Evolutionary conservation across 805 yeast genomes (phyloP), one percentile per base, ranked within the genome.

Genomic region (Teunomyces stri): DNA sequence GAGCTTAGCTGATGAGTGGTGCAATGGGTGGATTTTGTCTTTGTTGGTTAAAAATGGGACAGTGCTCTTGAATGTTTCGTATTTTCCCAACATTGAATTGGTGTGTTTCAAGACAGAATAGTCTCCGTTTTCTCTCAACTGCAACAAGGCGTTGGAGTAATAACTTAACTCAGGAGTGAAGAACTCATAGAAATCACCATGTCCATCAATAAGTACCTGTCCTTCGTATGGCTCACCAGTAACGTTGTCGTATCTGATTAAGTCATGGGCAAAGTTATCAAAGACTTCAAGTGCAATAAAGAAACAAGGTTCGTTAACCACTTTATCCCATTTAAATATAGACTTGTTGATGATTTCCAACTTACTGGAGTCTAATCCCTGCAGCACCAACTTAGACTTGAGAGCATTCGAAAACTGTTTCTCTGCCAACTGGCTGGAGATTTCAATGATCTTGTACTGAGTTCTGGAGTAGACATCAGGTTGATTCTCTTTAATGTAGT

Each of bases 221-320:
- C 92, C 95, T 61, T 89, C 94, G 52, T 79, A 75, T 0, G 95
- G 92, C 51, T 75, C 72, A 5, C 83, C 79, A 0, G 89, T 80
- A 6, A 67, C 56, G 49, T 82, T 78, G 57, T 89, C 95, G 60
- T 87, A 89, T 30, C 92, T 74, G 3, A 89, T 77, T 22, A 86
- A 79, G 60, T 89, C 96, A 64, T 89, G 96, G 3, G 94, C 75
- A 52, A 89, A 79, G 58, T 88, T 89, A 64, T 89, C 96, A 62
- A 89, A 81, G 6, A 89, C 94, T 58, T 89, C 96, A 47, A 87
- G 66, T 0, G 92, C 95, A 42, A 89, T 72, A 53, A 89, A 83
- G 59, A 81, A 88, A 54, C 94, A 86, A 1, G 88, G 89, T 35
- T 83, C 83, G 4, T 68, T 64, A 5, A 83, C 84, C 2, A 63